Percentiles rank a stretch among this genome's conserved stretches.
Evolutionary conservation across 768 basidiomycete genomes (phyloP).

Genomic region (Tephrocybe sp.): DNA sequence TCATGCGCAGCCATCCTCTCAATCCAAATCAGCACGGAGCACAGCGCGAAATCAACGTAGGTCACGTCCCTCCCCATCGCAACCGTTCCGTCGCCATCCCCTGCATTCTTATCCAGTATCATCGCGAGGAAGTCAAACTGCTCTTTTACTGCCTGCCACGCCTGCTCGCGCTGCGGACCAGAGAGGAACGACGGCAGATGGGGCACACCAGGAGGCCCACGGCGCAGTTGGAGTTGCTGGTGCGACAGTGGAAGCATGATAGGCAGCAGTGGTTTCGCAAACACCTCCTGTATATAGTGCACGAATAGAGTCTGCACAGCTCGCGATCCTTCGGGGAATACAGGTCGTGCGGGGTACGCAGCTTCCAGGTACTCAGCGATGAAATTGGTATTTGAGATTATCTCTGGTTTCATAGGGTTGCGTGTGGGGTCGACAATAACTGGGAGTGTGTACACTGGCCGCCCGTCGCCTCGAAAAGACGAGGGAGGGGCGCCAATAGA

Average conservation of each 20-base stretch:
- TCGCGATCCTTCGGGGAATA: constrained; percentile 68
- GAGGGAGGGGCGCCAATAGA: constrained; percentile 60
- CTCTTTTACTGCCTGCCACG: constrained; percentile 61
- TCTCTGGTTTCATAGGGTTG: constrained; percentile 40
- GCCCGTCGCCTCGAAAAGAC: constrained; percentile 49
- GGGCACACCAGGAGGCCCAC: constrained; percentile 41
- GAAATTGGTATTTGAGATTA: constrained; percentile 55
- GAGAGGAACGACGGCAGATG: constrained; percentile 15
- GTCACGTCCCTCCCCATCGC: constrained; percentile 63
- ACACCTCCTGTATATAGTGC: constrained; percentile 63
- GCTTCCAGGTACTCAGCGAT: constrained; percentile 75
- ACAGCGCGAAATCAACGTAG: constrained; percentile 74
- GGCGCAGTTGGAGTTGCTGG: constrained; percentile 53
- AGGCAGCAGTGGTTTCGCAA: constrained; percentile 62
- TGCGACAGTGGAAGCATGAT: constrained; percentile 72
- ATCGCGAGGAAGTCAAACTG: constrained; percentile 65
- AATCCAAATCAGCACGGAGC: constrained; percentile 72
- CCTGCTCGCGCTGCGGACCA: constrained; percentile 55
- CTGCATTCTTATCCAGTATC: constrained; percentile 65
- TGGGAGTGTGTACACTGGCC: constrained; percentile 65
- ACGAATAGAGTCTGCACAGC: constrained; percentile 70
- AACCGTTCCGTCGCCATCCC: constrained; percentile 62
- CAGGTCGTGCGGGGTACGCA: constrained; percentile 63
- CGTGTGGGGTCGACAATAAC: constrained; percentile 60
- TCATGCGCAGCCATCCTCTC: constrained; percentile 71